These are phyloP conservation scores for Sphaerosporella brunnea DNA, from an alignment of 495 filamentous ascomycete genomes.

Conservation along the genomic window DNA sequence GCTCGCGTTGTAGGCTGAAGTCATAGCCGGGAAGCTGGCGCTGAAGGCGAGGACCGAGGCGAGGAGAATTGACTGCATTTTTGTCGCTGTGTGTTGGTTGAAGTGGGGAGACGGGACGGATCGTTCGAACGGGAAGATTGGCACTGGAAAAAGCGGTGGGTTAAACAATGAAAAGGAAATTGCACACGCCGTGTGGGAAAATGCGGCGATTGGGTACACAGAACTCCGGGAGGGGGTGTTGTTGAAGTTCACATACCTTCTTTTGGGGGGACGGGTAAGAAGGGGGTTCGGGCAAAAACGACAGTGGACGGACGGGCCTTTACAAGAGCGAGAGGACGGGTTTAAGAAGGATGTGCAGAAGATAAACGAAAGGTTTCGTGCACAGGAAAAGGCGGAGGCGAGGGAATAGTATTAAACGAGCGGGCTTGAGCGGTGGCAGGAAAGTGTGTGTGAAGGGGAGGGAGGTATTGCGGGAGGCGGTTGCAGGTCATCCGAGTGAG, in stretches of 20 bases:
- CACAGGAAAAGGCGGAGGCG: slow-evolving; percentile 1
- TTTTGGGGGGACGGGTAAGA: no score
- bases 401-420: slow-evolving; percentile 1
- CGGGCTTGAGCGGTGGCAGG: neutral
- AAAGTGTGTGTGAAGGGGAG: neutral
- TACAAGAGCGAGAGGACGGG: slow-evolving; percentile 1
- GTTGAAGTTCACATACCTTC: no score
- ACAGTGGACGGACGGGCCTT: slow-evolving; percentile 7
- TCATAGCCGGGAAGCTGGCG: slow-evolving; percentile 9
- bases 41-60: slow-evolving; percentile 11
- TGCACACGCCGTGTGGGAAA: no score
- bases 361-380: slow-evolving; percentile 11
- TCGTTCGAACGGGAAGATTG: neutral
- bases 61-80: slow-evolving; percentile 3
- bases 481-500: neutral
- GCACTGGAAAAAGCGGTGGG: no score
- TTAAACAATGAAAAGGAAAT: no score
- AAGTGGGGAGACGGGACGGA: neutral
- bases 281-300: slow-evolving; percentile 3
- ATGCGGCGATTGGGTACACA: no score
- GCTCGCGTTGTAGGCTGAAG: slow-evolving; percentile 11
- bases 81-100: slow-evolving; percentile 5
- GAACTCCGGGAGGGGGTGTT: no score
- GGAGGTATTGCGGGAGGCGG: neutral
- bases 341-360: slow-evolving; percentile 1